Evolutionary conservation across 345 rosid genomes (phyloP).

Genomic region (Aurinia saxatilis): DNA sequence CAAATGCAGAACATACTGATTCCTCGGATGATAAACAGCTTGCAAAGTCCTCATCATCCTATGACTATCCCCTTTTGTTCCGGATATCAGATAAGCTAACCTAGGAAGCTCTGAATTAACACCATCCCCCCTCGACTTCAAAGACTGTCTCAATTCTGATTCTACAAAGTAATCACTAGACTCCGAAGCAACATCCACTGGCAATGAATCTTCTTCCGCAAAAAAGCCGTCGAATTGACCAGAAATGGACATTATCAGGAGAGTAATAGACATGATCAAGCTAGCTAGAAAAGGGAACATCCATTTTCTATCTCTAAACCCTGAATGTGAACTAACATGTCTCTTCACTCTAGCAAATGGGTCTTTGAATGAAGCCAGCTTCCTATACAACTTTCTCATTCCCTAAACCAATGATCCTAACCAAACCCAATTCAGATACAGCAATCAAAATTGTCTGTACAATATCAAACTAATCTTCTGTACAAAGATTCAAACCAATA

Average conservation of each 20-base stretch:
- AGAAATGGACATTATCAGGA: constrained; percentile 39
- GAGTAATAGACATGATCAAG: constrained; percentile 54
- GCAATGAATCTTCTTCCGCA: constrained; percentile 35
- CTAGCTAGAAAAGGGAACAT: constrained; percentile 66
- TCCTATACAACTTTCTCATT: constrained; percentile 43
- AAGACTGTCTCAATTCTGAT: constrained; percentile 39
- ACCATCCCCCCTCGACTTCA: constrained; percentile 15
- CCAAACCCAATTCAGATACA: not conserved
- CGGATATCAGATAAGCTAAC: constrained; percentile 85
- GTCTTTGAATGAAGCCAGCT: constrained; percentile 32
- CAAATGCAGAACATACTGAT: constrained; percentile 86
- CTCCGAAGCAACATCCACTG: constrained; percentile 43
- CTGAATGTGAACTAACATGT: constrained; percentile 50
- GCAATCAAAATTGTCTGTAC: not conserved
- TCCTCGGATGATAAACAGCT: constrained; percentile 92
- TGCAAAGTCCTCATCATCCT: constrained; percentile 93
- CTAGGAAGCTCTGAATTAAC: constrained; percentile 48
- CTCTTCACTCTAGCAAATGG: constrained; percentile 45
- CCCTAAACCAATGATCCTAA: constrained; percentile 10
- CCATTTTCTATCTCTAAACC: constrained; percentile 70
- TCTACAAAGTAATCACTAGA: constrained; percentile 64
- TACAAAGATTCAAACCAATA: not conserved
- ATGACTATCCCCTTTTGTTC: constrained; percentile 88
- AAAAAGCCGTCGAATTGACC: constrained; percentile 38
- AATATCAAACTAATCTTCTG: not conserved